These are phyloP conservation scores for Ophiosphaerella herpotricha DNA, from an alignment of 2,329 filamentous ascomycete species.

Conservation along the genomic window DNA sequence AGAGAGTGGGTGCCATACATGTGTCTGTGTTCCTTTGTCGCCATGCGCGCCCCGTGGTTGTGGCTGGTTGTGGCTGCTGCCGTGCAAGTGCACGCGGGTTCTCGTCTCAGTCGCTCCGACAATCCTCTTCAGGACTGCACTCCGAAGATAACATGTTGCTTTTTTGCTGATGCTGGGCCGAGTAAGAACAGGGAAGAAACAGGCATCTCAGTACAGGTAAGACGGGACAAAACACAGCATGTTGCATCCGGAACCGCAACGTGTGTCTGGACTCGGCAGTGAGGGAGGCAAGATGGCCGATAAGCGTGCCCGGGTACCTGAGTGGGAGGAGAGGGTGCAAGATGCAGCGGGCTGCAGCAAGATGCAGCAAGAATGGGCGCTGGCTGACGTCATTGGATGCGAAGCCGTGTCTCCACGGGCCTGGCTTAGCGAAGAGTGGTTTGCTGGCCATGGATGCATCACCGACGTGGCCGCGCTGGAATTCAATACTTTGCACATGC, in stretches of 20 bases:
- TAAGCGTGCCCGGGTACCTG: constrained; percentile 17
- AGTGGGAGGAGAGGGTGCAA: constrained; percentile 15
- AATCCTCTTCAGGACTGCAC: constrained; percentile 3
- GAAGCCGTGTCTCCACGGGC: constrained; percentile 13
- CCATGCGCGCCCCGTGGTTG: constrained; percentile 23
- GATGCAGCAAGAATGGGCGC: constrained; percentile 16
- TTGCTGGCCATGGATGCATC: constrained; percentile 17
- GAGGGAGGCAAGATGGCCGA: not conserved
- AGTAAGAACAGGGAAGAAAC: too few relatives aligned
- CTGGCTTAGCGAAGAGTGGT: not conserved
- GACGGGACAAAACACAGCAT: constrained; percentile 26
- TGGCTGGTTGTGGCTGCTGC: constrained; percentile 25
- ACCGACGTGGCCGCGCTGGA: constrained; percentile 36
- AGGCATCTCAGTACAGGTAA: constrained; percentile 1
- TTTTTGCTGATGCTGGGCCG: not conserved
- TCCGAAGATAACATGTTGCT: not conserved
- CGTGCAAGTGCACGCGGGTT: constrained; percentile 19
- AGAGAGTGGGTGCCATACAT: not conserved
- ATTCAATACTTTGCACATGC: constrained; percentile 23
- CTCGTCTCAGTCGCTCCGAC: constrained; percentile 5
- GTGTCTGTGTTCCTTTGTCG: constrained; percentile 21
- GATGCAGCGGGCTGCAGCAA: constrained; percentile 5
- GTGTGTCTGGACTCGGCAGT: constrained; percentile 11
- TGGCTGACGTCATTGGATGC: constrained; percentile 14
- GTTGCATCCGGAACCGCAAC: constrained; percentile 27